Base-by-base conservation (phyloP, 257 asterid species). In the Ocimum tenuiflorum region DNA sequence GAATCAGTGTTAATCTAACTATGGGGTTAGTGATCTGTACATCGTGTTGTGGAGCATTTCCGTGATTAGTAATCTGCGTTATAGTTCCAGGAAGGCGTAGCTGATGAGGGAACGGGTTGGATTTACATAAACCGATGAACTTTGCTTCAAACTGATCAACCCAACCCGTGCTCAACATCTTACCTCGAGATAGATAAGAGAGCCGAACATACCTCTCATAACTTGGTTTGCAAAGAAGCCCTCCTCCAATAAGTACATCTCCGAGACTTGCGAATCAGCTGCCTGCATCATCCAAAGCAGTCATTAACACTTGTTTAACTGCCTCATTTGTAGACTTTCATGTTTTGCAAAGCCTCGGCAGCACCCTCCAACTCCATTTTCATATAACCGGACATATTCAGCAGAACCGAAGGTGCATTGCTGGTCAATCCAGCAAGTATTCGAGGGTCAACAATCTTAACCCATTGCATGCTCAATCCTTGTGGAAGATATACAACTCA, bases 11-110 rank as follows among this genome's bases (percentile, higher is more conserved):
- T 68, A 63, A 71, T 65, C 80, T 82, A 78, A 67, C 71, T 80
- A 82, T 80, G 80, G 42, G 75, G 89, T 76, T 85, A 79, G 86
- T 68, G 76, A 68, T 79, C 80, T 85, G 82, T 85, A 81, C 88
- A 87, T 43, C 55, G 64, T 61, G 73, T 67, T 67, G 14, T 59
- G 35, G 66, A 73, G 70, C 76, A 79, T 61, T 76, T 73, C 62
- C 65, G 22, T 60, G 54, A 69, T 75, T 64, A 38, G 63, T 63
- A 46, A 64, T 70, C 77, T 20, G 75, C 79, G 65, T 76, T 50
- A 60, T 72, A 45, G 50, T 71, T 68, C 58, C 68, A 48, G 35
- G 63, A 54, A 74, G 41, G 59, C 70, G 48, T 19, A 39, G 68
- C 77, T 65, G 57, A 68, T 35, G 72, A 27, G 27, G 59, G 47